These are phyloP conservation scores for Tetrapisispora taiwanensis DNA, from an alignment of 805 yeast genomes.

Conservation along the genomic window DNA sequence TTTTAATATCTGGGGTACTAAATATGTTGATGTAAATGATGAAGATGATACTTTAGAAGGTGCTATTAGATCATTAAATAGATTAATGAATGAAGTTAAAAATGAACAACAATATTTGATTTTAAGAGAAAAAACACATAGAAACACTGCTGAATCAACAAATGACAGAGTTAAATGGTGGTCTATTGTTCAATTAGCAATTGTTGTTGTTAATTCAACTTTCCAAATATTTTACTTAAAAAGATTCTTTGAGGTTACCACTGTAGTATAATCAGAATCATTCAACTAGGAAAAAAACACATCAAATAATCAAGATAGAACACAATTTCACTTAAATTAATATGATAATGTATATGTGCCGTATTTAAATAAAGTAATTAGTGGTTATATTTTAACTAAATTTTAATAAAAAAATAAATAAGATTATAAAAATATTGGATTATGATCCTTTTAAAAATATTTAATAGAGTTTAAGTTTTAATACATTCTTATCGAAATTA, in stretches of 20 bases:
- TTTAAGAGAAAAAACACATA: conserved; percentile 91
- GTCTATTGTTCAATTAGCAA: conserved; percentile 83
- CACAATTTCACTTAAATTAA: too few species aligned
- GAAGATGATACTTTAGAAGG: conserved; percentile 75
- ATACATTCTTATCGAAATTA: too few species aligned
- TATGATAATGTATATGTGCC: too few species aligned
- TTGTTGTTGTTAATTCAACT: conserved; percentile 78
- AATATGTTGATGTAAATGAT: conserved; percentile 71
- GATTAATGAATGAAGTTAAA: conserved; percentile 74
- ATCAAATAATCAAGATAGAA: too few species aligned
- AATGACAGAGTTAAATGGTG: conserved; percentile 96
- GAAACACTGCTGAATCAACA: conserved; percentile 97
- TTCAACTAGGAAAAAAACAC: too few species aligned
- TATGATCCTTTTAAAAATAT: too few species aligned
- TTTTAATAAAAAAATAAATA: too few species aligned
- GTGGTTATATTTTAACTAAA: too few species aligned
- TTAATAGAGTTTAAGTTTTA: too few species aligned
- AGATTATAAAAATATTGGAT: too few species aligned
- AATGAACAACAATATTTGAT: conserved; percentile 88
- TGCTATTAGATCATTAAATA: conserved; percentile 65
- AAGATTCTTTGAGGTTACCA: conserved; percentile 90
- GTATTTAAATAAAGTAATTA: too few species aligned
- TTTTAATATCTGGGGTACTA: conserved; percentile 88
- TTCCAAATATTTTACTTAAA: conserved; percentile 92
- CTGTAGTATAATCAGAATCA: conserved; percentile 53